phyloP scores from a whole-genome alignment of 1,284 basidiomycete genomes.

The Fomitiporia mediterranea region DNA sequence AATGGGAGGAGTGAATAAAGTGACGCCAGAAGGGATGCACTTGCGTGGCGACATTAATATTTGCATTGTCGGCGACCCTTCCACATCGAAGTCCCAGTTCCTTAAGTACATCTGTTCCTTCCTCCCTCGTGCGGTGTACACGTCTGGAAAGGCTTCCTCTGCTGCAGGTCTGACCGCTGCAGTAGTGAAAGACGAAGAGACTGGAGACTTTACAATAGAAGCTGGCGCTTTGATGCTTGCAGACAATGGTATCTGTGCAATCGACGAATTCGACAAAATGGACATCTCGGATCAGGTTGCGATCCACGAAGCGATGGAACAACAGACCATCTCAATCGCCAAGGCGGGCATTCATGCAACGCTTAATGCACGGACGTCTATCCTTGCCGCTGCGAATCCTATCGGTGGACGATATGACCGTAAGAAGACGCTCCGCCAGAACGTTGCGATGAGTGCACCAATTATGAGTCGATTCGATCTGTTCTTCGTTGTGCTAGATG shows the following conservation, averaged over 20 bases:
- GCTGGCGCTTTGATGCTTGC: constrained; percentile 99
- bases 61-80: constrained; percentile 97
- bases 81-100: constrained; percentile 97
- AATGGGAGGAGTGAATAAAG: constrained; percentile 99
- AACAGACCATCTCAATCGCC: constrained; percentile 99
- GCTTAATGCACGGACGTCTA: constrained; percentile 95
- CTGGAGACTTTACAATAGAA: constrained; percentile 99
- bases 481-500: constrained; percentile 98
- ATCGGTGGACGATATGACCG: constrained; percentile 95
- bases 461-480: constrained; percentile 99
- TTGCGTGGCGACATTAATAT: constrained; percentile 98
- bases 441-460: constrained; percentile 97
- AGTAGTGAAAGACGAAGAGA: constrained; percentile 98
- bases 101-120: constrained; percentile 98
- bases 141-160: constrained; percentile 97
- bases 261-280: constrained; percentile 99
- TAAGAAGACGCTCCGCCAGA: constrained; percentile 90
- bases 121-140: constrained; percentile 97
- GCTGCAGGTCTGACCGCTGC: constrained; percentile 98
- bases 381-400: constrained; percentile 97
- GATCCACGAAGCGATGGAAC: constrained; percentile 99
- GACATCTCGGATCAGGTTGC: constrained; percentile 98
- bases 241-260: constrained; percentile 99
- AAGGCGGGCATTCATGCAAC: constrained; percentile 99
- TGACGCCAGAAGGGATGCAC: constrained; percentile 94